Conservation (phyloP, 2,329 filamentous ascomycete species). For the Cyclaneusma minus region DNA sequence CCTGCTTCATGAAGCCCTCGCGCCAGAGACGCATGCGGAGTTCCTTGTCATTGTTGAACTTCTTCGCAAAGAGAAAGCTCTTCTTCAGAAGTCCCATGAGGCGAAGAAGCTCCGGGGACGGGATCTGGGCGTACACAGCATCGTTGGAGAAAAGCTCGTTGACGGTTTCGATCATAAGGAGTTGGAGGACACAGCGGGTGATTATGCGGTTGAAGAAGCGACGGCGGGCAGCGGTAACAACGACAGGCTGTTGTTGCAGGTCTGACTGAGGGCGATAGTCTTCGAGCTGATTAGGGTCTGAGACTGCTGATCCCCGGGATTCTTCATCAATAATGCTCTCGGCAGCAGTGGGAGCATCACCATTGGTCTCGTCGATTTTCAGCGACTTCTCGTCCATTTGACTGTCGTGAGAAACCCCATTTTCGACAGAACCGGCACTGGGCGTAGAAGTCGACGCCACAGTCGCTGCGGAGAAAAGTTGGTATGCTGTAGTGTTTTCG, state of each 20-base stretch:
- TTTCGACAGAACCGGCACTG: too few species aligned
- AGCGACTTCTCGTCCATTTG: constrained; percentile 36
- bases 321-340: constrained; percentile 17
- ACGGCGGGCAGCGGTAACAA: constrained; percentile 82
- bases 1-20: constrained; percentile 99
- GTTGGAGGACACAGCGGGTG: constrained; percentile 89
- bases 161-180: constrained; percentile 98
- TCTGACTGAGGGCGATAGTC: constrained; percentile 70
- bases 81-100: constrained; percentile 93
- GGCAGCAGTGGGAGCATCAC: constrained; percentile 16
- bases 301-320: constrained; percentile 11
- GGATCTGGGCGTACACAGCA: constrained; percentile 84
- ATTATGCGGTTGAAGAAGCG: constrained; percentile 99
- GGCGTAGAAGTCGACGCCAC: constrained; percentile 35
- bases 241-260: constrained; percentile 74
- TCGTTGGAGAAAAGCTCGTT: constrained; percentile 98
- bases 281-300: constrained; percentile 30
- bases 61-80: constrained; percentile 89
- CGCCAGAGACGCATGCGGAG: constrained; percentile 87
- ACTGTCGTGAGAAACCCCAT: constrained; percentile 5
- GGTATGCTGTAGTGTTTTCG: constrained; percentile 82
- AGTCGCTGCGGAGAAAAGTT: constrained; percentile 76
- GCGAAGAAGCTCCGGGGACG: constrained; percentile 73
- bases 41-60: constrained; percentile 96
- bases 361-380: constrained; percentile 41